Percentiles rank a stretch among this genome's conserved stretches.
phyloP scores from a whole-genome alignment of 2,329 filamentous ascomycete species.

The Sporothrix euskadiensis region DNA sequence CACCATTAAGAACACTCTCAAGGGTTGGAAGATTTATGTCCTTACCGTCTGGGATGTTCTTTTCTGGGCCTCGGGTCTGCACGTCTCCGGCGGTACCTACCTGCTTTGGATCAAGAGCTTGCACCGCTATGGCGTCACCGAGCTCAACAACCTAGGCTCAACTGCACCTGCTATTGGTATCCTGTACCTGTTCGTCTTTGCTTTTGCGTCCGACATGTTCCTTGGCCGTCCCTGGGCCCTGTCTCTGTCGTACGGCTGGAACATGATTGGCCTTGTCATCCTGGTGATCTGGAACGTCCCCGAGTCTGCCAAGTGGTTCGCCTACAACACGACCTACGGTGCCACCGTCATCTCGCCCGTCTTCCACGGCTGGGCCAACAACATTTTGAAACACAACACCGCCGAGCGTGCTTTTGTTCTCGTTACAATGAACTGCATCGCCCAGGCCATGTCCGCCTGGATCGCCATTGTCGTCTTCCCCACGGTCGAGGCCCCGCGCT shows the following conservation, averaged over 20 bases:
- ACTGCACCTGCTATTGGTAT: slow-evolving; percentile 50
- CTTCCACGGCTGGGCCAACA: slow-evolving; percentile 59
- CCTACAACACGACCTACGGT: slow-evolving; percentile 52
- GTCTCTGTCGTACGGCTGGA: slow-evolving; percentile 52
- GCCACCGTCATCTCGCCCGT: slow-evolving; percentile 56
- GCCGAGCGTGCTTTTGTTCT: slow-evolving; percentile 43
- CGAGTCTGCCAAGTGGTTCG: slow-evolving; percentile 55
- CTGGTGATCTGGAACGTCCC: slow-evolving; percentile 58
- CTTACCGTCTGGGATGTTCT: slow-evolving; percentile 54
- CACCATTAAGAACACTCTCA: not conserved
- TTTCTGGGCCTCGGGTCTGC: slow-evolving; percentile 57
- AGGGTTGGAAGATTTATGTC: slow-evolving; percentile 46
- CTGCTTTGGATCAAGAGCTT: slow-evolving; percentile 61
- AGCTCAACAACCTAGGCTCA: slow-evolving; percentile 28
- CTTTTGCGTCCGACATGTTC: slow-evolving; percentile 56
- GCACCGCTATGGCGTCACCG: slow-evolving; percentile 13
- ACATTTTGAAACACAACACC: slow-evolving; percentile 47
- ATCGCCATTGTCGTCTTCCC: slow-evolving; percentile 54
- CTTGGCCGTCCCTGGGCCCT: slow-evolving; percentile 57
- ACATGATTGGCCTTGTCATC: slow-evolving; percentile 55
- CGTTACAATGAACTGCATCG: slow-evolving; percentile 52
- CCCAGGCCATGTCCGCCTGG: slow-evolving; percentile 58
- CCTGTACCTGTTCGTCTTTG: slow-evolving; percentile 55
- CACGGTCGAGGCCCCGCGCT: slow-evolving; percentile 47
- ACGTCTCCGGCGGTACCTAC: slow-evolving; percentile 52